These are phyloP conservation scores for Dactylellina cionopaga DNA, from an alignment of 2,329 filamentous ascomycete species.

Conservation along the genomic window DNA sequence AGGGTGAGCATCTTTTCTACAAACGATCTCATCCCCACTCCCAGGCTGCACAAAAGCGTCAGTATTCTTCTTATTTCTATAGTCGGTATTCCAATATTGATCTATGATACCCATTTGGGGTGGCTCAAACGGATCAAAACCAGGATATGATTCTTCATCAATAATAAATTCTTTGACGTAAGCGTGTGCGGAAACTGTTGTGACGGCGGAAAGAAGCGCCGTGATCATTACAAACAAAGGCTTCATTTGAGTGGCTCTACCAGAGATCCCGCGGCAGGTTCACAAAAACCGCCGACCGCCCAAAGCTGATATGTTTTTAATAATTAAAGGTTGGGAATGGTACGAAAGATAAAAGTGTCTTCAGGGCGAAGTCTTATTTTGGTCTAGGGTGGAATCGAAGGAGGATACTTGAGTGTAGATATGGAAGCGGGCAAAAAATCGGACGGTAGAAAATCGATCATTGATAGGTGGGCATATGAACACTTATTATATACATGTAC, in stretches of 20 bases:
- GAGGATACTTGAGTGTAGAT: no score
- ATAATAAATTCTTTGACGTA: conserved; percentile 18
- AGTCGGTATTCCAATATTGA: conserved; percentile 14
- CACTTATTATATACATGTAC: no score
- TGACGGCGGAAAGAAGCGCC: not conserved
- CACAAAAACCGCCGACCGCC: not conserved
- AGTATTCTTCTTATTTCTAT: conserved; percentile 1
- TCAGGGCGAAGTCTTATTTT: no score
- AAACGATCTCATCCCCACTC: conserved; percentile 8
- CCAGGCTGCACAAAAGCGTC: conserved; percentile 6
- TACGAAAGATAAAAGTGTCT: no score
- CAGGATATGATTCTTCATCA: conserved; percentile 4
- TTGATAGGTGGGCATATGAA: no score
- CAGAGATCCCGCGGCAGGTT: conserved; percentile 10
- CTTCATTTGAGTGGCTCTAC: not conserved
- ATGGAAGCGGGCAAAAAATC: no score
- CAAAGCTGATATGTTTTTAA: conserved; percentile 18
- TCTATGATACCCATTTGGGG: not conserved
- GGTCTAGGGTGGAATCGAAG: no score
- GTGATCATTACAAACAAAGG: not conserved
- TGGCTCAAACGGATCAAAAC: conserved; percentile 8
- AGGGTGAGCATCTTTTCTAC: conserved; percentile 3
- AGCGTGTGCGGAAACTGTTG: not conserved
- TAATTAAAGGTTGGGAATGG: no score
- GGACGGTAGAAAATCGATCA: no score